These are phyloP conservation scores for Strigomonas culicis DNA, from an alignment of 208 protist genomes.

Conservation along the genomic window DNA sequence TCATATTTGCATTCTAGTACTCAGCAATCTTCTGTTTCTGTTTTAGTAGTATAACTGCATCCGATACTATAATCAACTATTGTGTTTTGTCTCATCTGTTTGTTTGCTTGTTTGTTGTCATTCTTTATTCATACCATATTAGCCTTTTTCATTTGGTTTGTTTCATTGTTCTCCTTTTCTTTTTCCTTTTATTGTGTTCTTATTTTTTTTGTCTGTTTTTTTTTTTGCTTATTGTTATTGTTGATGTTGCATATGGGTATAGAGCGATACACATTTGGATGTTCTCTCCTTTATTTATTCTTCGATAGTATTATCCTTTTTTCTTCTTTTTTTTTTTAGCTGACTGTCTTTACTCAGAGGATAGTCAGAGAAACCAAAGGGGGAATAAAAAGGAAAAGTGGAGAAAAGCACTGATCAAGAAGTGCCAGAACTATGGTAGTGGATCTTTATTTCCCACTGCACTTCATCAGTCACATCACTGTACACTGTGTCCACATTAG, in stretches of 20 bases:
- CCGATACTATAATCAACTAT: no score
- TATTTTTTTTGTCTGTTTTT: not conserved
- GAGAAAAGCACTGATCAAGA: not conserved
- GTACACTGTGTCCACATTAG: conserved; percentile 41
- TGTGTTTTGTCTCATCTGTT: not conserved
- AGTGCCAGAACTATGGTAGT: conserved; percentile 37
- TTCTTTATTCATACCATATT: not conserved
- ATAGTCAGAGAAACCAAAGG: no score
- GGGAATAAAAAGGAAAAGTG: conserved; percentile 4
- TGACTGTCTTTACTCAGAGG: not conserved
- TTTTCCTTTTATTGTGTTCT: not conserved
- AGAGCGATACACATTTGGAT: not conserved
- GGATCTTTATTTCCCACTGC: conserved; percentile 71
- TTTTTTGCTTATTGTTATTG: not conserved
- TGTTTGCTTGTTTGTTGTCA: not conserved
- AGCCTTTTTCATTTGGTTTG: not conserved
- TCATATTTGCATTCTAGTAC: no score
- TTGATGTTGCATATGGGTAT: not conserved
- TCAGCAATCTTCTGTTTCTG: no score
- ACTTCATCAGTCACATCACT: conserved; percentile 39
- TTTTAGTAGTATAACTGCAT: no score
- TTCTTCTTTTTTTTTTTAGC: not conserved
- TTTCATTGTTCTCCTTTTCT: not conserved
- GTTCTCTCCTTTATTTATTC: not conserved
- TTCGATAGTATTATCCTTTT: not conserved